phyloP scores from a whole-genome alignment of 495 filamentous ascomycete genomes.

The Tuber magnatum region DNA sequence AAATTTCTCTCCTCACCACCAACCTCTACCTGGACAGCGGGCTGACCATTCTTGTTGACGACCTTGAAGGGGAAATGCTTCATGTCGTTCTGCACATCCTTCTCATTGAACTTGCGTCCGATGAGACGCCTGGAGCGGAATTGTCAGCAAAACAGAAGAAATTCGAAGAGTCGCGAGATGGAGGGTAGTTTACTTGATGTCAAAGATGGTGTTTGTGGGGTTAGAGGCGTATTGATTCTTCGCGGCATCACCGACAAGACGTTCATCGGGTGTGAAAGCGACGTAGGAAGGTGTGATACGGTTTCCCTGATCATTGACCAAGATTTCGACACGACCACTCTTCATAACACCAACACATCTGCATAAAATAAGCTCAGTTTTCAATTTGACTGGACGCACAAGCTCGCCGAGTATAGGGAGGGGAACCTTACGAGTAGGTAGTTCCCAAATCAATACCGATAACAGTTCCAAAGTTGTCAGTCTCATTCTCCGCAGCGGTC shows the following conservation, averaged over 20 bases:
- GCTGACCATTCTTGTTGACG: constrained; percentile 72
- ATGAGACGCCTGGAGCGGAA: constrained; percentile 62
- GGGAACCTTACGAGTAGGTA: constrained; percentile 67
- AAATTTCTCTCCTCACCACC: constrained; percentile 65
- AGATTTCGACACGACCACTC: constrained; percentile 94
- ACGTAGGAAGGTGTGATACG: constrained; percentile 98
- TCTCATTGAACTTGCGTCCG: constrained; percentile 80
- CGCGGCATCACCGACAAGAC: constrained; percentile 94
- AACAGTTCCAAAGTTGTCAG: constrained; percentile 76
- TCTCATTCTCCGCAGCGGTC: constrained; percentile 63
- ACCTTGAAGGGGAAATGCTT: constrained; percentile 93
- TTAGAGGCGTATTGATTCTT: constrained; percentile 99
- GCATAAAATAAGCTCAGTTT: constrained; percentile 19
- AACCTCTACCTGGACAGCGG: constrained; percentile 69
- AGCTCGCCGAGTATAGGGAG: not conserved
- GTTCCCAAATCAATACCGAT: constrained; percentile 99
- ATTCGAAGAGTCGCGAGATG: not conserved
- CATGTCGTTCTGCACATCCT: constrained; percentile 72
- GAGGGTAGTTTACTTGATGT: constrained; percentile 68
- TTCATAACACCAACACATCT: constrained; percentile 97
- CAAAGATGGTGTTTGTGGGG: constrained; percentile 79
- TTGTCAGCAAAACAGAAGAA: constrained; percentile 11
- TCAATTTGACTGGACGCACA: constrained; percentile 25
- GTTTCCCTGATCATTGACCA: constrained; percentile 97
- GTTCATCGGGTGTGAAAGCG: constrained; percentile 95